Evolutionary conservation across 352 stramenopile species (phyloP), one percentile per base, ranked within the genome.

Genomic region (Phytophthora capsici): DNA sequence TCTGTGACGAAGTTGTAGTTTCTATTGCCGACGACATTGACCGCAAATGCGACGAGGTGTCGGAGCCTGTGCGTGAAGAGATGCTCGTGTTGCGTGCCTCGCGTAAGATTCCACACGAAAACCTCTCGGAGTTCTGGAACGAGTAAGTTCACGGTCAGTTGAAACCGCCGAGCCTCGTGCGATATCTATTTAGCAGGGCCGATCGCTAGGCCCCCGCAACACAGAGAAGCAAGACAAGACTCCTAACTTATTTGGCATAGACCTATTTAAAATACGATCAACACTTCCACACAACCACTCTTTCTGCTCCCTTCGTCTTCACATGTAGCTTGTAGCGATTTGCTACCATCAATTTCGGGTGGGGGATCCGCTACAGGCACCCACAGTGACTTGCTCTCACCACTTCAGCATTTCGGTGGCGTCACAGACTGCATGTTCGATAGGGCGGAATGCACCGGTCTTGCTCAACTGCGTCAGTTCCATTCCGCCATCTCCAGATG

Each of bases 61-160:
- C 74, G n/a, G 69, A 81, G 17, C 80, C 83, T 7, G 70, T 84
- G 37, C 80, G 78, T 20, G 83, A 90, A 63, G 86, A 94, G 47
- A 91, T 94, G 83, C 82, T 94, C 45, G 78, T 92, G 37, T 68
- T 94, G 38, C 81, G 82, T 28, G 86, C 86, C 22, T 90, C 80
- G 19, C 81, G 86, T 17, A 65, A 84, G 37, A 91, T 94, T 49
- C 86, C 86, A 17, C 63, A 69, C 22, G 74, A 86, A 41, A 94
- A 94, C 71, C 77, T 86, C 56, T 92, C 86, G 57, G 80, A 91
- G 66, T 87, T 92, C 51, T 94, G 85, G 85, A 75, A 75, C 61
- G 51, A 78, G 58, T 71, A 61, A 78, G 45, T 20, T 14, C 44
- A 34, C 38, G 32, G 36, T 53, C 51, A 12, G 37, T 40, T 25